A percentile compares a stretch with the other conserved stretches of the same genome.
Evolutionary conservation across 108 stramenopile genomes (phyloP).

Genomic region (Epithemia pelagica): DNA sequence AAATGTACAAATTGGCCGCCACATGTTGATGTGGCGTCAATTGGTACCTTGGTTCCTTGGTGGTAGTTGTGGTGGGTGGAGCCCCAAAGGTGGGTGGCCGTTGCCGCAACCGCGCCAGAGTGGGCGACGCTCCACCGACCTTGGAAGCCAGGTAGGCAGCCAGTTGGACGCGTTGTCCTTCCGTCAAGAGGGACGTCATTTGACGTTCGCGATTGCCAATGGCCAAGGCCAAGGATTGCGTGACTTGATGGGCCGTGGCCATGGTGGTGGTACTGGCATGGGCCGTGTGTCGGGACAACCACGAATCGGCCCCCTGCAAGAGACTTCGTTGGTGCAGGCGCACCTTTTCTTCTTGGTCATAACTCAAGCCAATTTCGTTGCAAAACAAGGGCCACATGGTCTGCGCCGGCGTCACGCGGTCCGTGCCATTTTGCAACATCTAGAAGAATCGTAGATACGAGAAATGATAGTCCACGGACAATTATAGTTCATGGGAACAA

Average conservation of each 20-base stretch:
- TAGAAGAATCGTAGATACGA: constrained; percentile 18
- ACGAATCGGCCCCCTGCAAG: constrained; percentile 39
- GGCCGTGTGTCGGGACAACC: constrained; percentile 77
- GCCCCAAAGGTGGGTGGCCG: not conserved
- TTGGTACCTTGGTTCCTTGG: constrained; percentile 10
- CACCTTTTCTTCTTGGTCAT: constrained; percentile 89
- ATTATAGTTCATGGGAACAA: not conserved
- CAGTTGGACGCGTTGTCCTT: constrained; percentile 57
- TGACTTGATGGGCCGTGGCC: constrained; percentile 43
- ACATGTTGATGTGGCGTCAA: constrained; percentile 46
- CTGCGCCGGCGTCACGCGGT: constrained; percentile 47
- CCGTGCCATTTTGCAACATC: constrained; percentile 56
- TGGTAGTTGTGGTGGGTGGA: not conserved
- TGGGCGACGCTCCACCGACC: not conserved
- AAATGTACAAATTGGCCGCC: constrained; percentile 80
- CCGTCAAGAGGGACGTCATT: constrained; percentile 37
- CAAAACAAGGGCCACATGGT: constrained; percentile 92
- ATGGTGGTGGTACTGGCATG: constrained; percentile 51
- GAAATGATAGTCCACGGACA: constrained; percentile 2
- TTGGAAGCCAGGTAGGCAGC: constrained; percentile 47
- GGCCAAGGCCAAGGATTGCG: constrained; percentile 36
- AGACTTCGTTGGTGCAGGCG: constrained; percentile 56
- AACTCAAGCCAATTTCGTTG: constrained; percentile 83
- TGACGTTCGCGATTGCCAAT: constrained; percentile 39
- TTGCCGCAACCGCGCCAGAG: not conserved